Evolutionary conservation across 805 yeast species (phyloP).

Genomic region (Candida koratica): DNA sequence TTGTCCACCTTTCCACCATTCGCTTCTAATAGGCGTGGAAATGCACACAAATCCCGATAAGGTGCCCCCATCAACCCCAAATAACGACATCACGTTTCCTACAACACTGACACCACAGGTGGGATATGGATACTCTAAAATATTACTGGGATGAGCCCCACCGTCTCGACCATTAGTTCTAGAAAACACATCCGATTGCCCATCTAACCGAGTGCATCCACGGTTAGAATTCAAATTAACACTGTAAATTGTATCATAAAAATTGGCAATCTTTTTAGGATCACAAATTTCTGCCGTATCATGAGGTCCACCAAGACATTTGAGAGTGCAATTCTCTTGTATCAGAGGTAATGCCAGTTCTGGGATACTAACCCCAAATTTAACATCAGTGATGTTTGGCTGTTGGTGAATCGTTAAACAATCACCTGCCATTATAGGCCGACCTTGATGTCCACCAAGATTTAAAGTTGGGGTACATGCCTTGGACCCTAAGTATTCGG

Average conservation of each 20-base stretch:
- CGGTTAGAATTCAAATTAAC: conserved; percentile 95
- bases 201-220: conserved; percentile 89
- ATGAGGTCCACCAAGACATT: conserved; percentile 95
- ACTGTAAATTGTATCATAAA: conserved; percentile 61
- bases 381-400: conserved; percentile 21
- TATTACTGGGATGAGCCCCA: conserved; percentile 95
- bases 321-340: conserved; percentile 76
- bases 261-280: conserved; percentile 68
- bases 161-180: conserved; percentile 95
- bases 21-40: conserved; percentile 91
- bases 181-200: conserved; percentile 98
- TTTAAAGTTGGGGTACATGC: conserved; percentile 66
- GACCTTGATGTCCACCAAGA: conserved; percentile 34
- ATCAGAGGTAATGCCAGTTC: conserved; percentile 45
- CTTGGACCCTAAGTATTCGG: conserved; percentile 63
- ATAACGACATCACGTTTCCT: conserved; percentile 95
- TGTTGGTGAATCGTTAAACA: conserved; percentile 81
- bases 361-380: conserved; percentile 60
- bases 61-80: conserved; percentile 96
- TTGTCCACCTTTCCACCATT: conserved; percentile 98
- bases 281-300: conserved; percentile 58
- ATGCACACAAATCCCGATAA: conserved; percentile 96
- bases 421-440: conserved; percentile 87
- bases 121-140: conserved; percentile 95
- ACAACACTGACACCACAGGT: conserved; percentile 95